Evolutionary conservation across 1,139 yeast species (phyloP).

Genomic region (Saccharomycopsis hybrid): DNA sequence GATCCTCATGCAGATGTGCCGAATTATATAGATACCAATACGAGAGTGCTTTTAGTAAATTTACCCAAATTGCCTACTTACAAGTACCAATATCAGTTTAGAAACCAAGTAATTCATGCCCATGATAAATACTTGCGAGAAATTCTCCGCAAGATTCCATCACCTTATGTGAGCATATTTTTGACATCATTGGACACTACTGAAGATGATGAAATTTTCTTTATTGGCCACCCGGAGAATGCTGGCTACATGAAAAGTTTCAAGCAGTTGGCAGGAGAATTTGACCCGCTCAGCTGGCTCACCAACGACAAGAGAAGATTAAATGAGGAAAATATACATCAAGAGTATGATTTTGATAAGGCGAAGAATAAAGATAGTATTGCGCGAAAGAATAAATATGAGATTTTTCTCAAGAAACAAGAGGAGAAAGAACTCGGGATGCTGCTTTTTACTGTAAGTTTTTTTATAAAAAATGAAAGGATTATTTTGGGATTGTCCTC

Average conservation of each 20-base stretch:
- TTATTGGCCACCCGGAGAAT: constrained; percentile 30
- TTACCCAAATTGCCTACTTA: constrained; percentile 42
- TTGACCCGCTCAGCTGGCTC: constrained; percentile 15
- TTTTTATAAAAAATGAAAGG: constrained; percentile 23
- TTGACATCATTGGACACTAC: constrained; percentile 33
- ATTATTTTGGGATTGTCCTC: constrained; percentile 8
- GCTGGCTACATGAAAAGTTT: constrained; percentile 32
- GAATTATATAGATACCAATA: constrained; percentile 52
- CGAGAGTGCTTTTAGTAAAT: constrained; percentile 51
- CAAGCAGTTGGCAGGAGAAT: constrained; percentile 31
- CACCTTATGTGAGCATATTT: constrained; percentile 54
- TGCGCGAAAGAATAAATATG: constrained; percentile 16
- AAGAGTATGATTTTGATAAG: constrained; percentile 22
- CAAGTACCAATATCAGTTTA: constrained; percentile 26
- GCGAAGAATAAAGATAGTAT: constrained; percentile 24
- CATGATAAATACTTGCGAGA: constrained; percentile 48
- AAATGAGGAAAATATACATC: constrained; percentile 27
- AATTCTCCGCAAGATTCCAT: constrained; percentile 57
- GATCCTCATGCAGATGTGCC: constrained; percentile 35
- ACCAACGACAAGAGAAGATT: constrained; percentile 28
- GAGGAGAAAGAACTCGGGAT: constrained; percentile 18
- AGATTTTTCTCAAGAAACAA: constrained; percentile 12
- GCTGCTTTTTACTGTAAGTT: constrained; percentile 9
- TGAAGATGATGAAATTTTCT: constrained; percentile 11
- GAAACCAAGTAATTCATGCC: constrained; percentile 31